These are phyloP conservation scores for Mycena filopes DNA, from an alignment of 768 basidiomycete species.

Conservation along the genomic window DNA sequence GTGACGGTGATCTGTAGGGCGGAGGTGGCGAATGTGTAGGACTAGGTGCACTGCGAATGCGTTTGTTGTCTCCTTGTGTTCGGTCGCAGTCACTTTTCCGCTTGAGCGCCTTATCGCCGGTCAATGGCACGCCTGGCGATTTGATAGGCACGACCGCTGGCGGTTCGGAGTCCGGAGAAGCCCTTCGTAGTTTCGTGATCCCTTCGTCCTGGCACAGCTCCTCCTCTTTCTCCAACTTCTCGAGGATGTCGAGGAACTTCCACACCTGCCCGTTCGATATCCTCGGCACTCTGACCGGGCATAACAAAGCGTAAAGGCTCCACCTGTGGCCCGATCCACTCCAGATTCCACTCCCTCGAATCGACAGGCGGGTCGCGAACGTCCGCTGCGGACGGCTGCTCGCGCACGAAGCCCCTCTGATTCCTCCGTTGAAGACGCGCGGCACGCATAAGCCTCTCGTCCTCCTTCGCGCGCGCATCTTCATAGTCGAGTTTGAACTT, in stretches of 20 bases:
- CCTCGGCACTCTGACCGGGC: conserved; percentile 30
- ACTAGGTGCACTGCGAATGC: conserved; percentile 8
- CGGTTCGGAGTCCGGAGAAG: conserved; percentile 27
- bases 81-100: conserved; percentile 23
- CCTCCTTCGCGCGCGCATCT: conserved; percentile 36
- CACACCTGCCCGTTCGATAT: conserved; percentile 23
- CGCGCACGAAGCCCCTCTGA: background rate
- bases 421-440: conserved; percentile 21
- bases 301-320: conserved; percentile 29
- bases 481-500: conserved; percentile 62
- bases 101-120: conserved; percentile 21
- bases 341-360: conserved; percentile 60
- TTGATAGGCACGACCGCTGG: conserved; percentile 6
- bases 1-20: background rate
- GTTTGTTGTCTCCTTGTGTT: conserved; percentile 7
- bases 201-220: background rate
- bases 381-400: conserved; percentile 45
- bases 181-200: background rate
- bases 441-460: conserved; percentile 25
- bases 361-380: conserved; percentile 75
- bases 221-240: conserved; percentile 26
- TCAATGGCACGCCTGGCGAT: background rate
- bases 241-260: conserved; percentile 26
- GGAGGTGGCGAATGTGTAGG: background rate
- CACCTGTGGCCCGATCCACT: conserved; percentile 45